Base-by-base conservation (phyloP, 495 filamentous ascomycete genomes). In the Usnea hakonensis region DNA sequence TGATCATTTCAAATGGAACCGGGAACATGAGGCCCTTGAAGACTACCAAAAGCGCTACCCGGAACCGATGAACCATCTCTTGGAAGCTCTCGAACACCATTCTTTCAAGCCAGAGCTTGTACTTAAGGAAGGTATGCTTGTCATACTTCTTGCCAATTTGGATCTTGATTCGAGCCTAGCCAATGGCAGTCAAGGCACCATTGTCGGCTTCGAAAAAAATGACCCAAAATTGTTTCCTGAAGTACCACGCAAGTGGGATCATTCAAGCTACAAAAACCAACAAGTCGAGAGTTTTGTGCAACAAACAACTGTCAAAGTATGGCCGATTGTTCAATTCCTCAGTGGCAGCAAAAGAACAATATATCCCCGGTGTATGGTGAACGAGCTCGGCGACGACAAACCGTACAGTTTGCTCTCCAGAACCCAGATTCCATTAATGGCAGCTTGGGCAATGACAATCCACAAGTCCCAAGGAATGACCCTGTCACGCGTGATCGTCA, bases 381-480 rank as follows among this genome's bases (percentile, higher is more conserved):
- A 71, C 40, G 75, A 79, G 35, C 55, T 79, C 0, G 81, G 83
- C 6, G 73, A 79, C 40, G 64, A 69, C 21, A 26, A 67, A 36
- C 77, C 78, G 71, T 67, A 57, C 13, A 62, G 58, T 28, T 50
- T 62, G 5, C 28, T 62, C 3, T 69, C 67, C 4, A 38, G 90
- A 36, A 77, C 73, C 9, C 89, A 93, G 70, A 67, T 93, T 52
- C 89, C 94, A 2, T 78, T 98, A 41, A 95, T 96, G 57, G 80
- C 97, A 7, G 94, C 93, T 0, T 97, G 94, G 94, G 94, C 94
- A 21, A 76, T 97, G 35, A 94, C 90, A 3, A 95, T 98, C 62
- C 94, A 98, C 77, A 98, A 97, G 73, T 90, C 93, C 6, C 94
- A 98, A 71, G 94, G 94, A 0, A 94, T 97, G 72, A 97, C 93